Base-by-base conservation (phyloP, 208 protist species). In the Trypanosoma avium region DNA sequence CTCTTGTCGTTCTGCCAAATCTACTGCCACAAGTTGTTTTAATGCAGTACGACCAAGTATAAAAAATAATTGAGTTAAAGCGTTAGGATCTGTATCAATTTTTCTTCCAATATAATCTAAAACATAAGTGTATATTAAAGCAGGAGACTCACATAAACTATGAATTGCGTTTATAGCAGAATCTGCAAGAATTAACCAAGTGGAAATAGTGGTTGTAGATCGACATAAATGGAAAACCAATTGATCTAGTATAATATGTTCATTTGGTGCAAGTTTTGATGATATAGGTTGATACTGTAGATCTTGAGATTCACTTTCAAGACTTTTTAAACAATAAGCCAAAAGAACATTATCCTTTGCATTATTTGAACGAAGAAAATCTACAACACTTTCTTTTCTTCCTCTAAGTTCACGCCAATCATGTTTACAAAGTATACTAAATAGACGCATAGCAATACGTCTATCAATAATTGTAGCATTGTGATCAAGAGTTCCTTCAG, bases 1-100 rank as follows among this genome's bases (percentile, higher is more conserved):
- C 67, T 94, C 79, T 54, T 74, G 60, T 32, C 84, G 81, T 67
- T 96, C 87, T 32, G 74, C 57, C n/a, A 60, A 76, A 61, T 96
- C 90, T 15, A 96, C 75, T 8, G 90, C 74, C 7, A 96, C 83
- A 15, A 96, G 74, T 64, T 93, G 87, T 75, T 96, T 96, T 21
- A 96, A 65, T 17, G 87, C 87, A 1, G 87, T 96, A 40, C 70
- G 64, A 4, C 87, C 86, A 13, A 93, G 62, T 17, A 96, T 35
- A 67, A 88, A 92, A 36, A 86, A 76, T 30, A 86, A 75, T 62
- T 96, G 90, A 4, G 90, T 75, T 21, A 68, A 70, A n/a, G 74
- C 59, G 43, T 90, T 86, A 17, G 42, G 7, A 47, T 79, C 72
- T 32, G 7, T 71, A 19, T 52, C 67, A 60, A 56, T 27, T 33